phyloP scores from a whole-genome alignment of 768 basidiomycete genomes.

The Rhodocollybia butyracea region DNA sequence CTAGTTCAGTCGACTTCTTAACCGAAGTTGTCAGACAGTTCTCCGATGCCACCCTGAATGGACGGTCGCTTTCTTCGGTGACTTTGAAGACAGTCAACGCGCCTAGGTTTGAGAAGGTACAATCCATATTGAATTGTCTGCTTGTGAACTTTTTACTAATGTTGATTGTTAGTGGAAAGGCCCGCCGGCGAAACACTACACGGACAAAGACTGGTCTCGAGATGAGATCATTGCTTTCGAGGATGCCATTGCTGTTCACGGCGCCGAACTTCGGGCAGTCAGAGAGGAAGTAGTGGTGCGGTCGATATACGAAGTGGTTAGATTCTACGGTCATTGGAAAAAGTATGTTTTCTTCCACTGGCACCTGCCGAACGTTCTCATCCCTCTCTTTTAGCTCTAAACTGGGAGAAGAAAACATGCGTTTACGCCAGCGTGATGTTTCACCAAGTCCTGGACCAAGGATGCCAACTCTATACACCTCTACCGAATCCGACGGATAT shows the following conservation, averaged over 20 bases:
- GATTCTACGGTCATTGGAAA: constrained; percentile 87
- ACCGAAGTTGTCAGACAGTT: constrained; percentile 72
- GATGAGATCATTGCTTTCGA: constrained; percentile 76
- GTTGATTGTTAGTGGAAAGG: constrained; percentile 63
- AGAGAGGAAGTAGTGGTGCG: constrained; percentile 71
- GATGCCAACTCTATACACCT: constrained; percentile 17
- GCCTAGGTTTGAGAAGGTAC: constrained; percentile 64
- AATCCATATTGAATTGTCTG: background rate
- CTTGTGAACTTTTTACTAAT: constrained; percentile 5
- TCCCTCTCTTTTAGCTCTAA: constrained; percentile 42
- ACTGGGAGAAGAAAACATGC: constrained; percentile 65
- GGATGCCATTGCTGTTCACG: constrained; percentile 66
- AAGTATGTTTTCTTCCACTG: constrained; percentile 41
- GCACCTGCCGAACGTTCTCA: constrained; percentile 2
- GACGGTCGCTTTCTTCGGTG: constrained; percentile 55
- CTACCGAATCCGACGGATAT: constrained; percentile 36
- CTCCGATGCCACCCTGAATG: constrained; percentile 62
- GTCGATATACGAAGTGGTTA: constrained; percentile 72
- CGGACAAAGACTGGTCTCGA: constrained; percentile 67
- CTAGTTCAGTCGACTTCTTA: constrained; percentile 73
- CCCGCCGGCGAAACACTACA: constrained; percentile 53
- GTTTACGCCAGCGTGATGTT: constrained; percentile 38
- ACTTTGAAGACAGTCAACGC: constrained; percentile 51
- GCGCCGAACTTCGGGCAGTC: constrained; percentile 77
- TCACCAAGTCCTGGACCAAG: constrained; percentile 31